Evolutionary conservation across 306 rosid genomes (phyloP).

Genomic region (Lithocarpus polystachyus): DNA sequence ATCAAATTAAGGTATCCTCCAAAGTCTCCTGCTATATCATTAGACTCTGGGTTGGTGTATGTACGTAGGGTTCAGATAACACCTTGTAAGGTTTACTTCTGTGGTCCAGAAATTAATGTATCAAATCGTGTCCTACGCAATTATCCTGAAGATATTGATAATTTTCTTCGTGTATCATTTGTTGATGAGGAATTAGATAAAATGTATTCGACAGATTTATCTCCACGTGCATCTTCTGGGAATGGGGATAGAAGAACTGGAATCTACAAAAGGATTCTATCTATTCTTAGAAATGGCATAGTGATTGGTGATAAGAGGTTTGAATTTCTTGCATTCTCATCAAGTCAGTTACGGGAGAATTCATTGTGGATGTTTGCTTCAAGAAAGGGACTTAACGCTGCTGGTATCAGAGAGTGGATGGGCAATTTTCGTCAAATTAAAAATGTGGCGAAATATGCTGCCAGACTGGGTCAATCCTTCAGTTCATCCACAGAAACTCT

Average conservation of each 20-base stretch:
- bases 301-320: slow-evolving; percentile 66
- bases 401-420: slow-evolving; percentile 58
- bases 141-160: slow-evolving; percentile 33
- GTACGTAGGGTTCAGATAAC: slow-evolving; percentile 76
- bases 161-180: slow-evolving; percentile 86
- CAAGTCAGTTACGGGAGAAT: slow-evolving; percentile 82
- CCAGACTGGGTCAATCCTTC: slow-evolving; percentile 87
- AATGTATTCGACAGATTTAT: slow-evolving; percentile 60
- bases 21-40: slow-evolving; percentile 42
- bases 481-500: slow-evolving; percentile 86
- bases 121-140: slow-evolving; percentile 82
- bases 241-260: slow-evolving; percentile 42
- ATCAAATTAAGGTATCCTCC: slow-evolving; percentile 22
- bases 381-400: slow-evolving; percentile 33
- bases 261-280: slow-evolving; percentile 62
- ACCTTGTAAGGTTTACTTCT: slow-evolving; percentile 59
- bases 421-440: slow-evolving; percentile 60
- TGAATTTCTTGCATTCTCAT: slow-evolving; percentile 84
- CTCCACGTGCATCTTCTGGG: slow-evolving; percentile 41
- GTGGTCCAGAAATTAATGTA: slow-evolving; percentile 78
- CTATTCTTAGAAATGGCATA: slow-evolving; percentile 59
- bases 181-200: slow-evolving; percentile 78
- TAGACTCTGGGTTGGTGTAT: slow-evolving; percentile 69
- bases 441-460: slow-evolving; percentile 94
- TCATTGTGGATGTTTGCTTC: slow-evolving; percentile 95